Conservation (phyloP, 306 rosid species). For the Trifolium pratense region DNA sequence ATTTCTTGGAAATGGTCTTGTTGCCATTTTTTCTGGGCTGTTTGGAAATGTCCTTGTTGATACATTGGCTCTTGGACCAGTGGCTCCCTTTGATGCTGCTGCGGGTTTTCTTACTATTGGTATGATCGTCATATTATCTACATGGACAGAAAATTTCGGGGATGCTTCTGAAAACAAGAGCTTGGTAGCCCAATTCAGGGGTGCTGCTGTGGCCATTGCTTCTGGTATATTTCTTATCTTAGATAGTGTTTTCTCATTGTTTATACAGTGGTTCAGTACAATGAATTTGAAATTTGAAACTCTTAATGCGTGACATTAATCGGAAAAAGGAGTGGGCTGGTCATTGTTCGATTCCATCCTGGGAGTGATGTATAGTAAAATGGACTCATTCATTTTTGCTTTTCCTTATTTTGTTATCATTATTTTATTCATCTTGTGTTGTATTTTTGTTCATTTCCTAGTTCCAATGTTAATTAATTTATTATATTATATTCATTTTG, state of each 20-base stretch:
- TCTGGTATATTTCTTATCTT: slow-evolving; percentile 64
- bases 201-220: slow-evolving; percentile 94
- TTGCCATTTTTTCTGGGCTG: slow-evolving; percentile 86
- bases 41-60: slow-evolving; percentile 92
- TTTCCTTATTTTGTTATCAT: no score
- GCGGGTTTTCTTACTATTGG: slow-evolving; percentile 94
- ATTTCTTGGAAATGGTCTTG: slow-evolving; percentile 91
- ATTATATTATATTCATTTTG: slow-evolving; percentile 31
- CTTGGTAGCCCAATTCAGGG: slow-evolving; percentile 82
- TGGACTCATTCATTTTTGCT: slow-evolving; percentile 29
- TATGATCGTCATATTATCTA: slow-evolving; percentile 75
- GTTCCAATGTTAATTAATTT: slow-evolving; percentile 27
- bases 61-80: slow-evolving; percentile 84
- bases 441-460: slow-evolving; percentile 14
- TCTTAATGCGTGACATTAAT: slow-evolving; percentile 7
- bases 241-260: slow-evolving; percentile 15
- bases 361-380: slow-evolving; percentile 12
- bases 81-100: slow-evolving; percentile 99
- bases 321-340: slow-evolving; percentile 22
- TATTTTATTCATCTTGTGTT: slow-evolving; percentile 28
- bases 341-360: slow-evolving; percentile 3
- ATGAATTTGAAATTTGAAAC: slow-evolving; percentile 32
- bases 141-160: slow-evolving; percentile 93
- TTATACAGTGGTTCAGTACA: slow-evolving; percentile 30
- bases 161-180: slow-evolving; percentile 85